phyloP scores from a whole-genome alignment of 1,284 basidiomycete species.

The Wolfiporia cocos region DNA sequence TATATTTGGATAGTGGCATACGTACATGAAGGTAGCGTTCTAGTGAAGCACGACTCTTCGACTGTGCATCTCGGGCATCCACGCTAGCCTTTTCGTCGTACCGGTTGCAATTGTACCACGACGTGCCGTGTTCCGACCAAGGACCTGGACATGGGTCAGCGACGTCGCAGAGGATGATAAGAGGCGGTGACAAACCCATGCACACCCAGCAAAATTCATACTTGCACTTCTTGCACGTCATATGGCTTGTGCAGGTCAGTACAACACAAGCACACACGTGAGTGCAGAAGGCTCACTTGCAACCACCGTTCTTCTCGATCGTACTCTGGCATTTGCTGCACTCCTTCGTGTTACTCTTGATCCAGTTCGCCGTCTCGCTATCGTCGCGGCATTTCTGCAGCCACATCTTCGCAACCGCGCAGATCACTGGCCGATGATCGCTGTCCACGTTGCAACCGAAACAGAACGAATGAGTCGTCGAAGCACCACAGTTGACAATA shows the following conservation, averaged over 20 bases:
- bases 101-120: conserved; percentile 98
- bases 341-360: conserved; percentile 99
- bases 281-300: conserved; percentile 69
- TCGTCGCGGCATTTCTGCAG: conserved; percentile 97
- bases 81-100: conserved; percentile 92
- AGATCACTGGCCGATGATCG: conserved; percentile 91
- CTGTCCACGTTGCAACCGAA: conserved; percentile 84
- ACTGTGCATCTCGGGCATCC: conserved; percentile 88
- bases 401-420: conserved; percentile 89
- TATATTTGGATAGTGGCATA: conserved; percentile 12
- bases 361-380: conserved; percentile 98
- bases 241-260: conserved; percentile 58
- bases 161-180: background rate
- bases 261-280: conserved; percentile 1
- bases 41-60: conserved; percentile 80
- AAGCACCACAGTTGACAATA: conserved; percentile 77
- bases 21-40: conserved; percentile 95
- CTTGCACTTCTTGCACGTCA: conserved; percentile 99
- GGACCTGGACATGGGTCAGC: conserved; percentile 60
- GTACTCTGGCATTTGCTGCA: conserved; percentile 93
- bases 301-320: conserved; percentile 99
- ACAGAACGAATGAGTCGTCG: conserved; percentile 73
- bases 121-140: conserved; percentile 96
- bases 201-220: conserved; percentile 84
- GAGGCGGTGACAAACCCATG: conserved; percentile 45